These are phyloP conservation scores for Coniochaeta sp. DNA, from an alignment of 2,329 filamentous ascomycete species.

Conservation along the genomic window DNA sequence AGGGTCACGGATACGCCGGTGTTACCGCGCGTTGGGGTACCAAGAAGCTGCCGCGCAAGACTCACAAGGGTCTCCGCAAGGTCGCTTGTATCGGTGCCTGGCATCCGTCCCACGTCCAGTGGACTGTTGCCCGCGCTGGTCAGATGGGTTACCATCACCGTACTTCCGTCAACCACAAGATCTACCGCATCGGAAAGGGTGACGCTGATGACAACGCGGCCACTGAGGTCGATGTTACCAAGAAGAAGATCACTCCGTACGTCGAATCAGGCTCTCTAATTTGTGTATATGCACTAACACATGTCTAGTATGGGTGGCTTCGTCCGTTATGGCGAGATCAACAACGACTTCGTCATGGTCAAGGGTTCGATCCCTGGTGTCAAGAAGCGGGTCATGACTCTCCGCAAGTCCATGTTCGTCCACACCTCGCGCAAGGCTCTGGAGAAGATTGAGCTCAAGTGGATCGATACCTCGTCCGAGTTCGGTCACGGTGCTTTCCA, in stretches of 20 bases:
- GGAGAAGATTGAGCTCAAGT: slow-evolving; percentile 99
- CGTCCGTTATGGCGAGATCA: slow-evolving; percentile 98
- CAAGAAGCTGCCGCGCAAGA: slow-evolving; percentile 99
- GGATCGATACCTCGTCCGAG: slow-evolving; percentile 99
- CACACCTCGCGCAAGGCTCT: slow-evolving; percentile 93
- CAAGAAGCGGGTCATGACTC: slow-evolving; percentile 99
- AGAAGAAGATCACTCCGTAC: slow-evolving; percentile 99
- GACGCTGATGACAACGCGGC: slow-evolving; percentile 85
- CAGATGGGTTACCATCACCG: slow-evolving; percentile 99
- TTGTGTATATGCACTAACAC: slow-evolving; percentile 21
- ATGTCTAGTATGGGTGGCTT: slow-evolving; percentile 83
- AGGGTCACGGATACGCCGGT: slow-evolving; percentile 98
- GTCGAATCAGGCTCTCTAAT: slow-evolving; percentile 31
- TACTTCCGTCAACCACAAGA: slow-evolving; percentile 99
- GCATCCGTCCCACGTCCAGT: slow-evolving; percentile 99
- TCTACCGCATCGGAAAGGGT: slow-evolving; percentile 97
- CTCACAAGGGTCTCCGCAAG: slow-evolving; percentile 99
- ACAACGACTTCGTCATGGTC: slow-evolving; percentile 96
- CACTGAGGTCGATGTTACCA: slow-evolving; percentile 93
- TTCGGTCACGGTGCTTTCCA: slow-evolving; percentile 99
- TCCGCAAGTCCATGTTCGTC: slow-evolving; percentile 96
- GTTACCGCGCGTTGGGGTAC: slow-evolving; percentile 98
- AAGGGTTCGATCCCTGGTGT: slow-evolving; percentile 97
- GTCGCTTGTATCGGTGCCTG: slow-evolving; percentile 99
- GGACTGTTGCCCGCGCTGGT: slow-evolving; percentile 99